phyloP scores from a whole-genome alignment of 768 basidiomycete genomes.

The Psilocybe azurescens region DNA sequence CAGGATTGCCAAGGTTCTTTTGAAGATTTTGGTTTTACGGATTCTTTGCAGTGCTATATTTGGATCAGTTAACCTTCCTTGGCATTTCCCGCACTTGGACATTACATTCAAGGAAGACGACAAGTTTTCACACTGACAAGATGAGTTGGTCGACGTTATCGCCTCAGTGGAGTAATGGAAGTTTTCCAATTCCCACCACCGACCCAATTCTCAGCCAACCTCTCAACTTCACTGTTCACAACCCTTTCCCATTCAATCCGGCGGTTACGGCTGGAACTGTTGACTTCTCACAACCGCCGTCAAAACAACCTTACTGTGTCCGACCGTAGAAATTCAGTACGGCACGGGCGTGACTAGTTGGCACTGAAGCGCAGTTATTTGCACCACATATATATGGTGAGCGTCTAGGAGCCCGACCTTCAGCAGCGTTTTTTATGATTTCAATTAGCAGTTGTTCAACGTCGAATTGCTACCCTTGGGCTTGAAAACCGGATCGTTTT shows the following conservation, averaged over 20 bases:
- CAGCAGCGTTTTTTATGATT: too few relatives aligned
- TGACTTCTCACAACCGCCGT: slow-evolving; percentile 16
- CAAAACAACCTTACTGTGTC: slow-evolving; percentile 6
- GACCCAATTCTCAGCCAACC: not conserved
- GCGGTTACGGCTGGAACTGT: not conserved
- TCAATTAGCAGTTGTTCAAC: too few relatives aligned
- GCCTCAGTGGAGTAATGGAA: slow-evolving; percentile 4
- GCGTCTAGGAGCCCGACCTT: too few relatives aligned
- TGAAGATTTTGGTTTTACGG: not conserved
- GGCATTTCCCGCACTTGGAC: not conserved
- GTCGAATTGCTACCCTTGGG: too few relatives aligned
- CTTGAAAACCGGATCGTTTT: not conserved
- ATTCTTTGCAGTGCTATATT: not conserved
- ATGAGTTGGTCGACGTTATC: not conserved
- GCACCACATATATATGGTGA: too few relatives aligned
- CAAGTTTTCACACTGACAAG: not conserved
- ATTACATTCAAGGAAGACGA: not conserved
- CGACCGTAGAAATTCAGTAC: not conserved
- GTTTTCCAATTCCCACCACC: not conserved
- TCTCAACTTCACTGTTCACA: not conserved
- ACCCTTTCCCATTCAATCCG: slow-evolving; percentile 2
- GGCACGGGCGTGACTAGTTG: not conserved
- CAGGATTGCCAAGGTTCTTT: not conserved
- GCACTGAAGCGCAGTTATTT: too few relatives aligned
- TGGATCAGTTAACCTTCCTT: not conserved